Base-by-base conservation (phyloP, 2,329 filamentous ascomycete genomes). In the Pleomassaria siparia region DNA sequence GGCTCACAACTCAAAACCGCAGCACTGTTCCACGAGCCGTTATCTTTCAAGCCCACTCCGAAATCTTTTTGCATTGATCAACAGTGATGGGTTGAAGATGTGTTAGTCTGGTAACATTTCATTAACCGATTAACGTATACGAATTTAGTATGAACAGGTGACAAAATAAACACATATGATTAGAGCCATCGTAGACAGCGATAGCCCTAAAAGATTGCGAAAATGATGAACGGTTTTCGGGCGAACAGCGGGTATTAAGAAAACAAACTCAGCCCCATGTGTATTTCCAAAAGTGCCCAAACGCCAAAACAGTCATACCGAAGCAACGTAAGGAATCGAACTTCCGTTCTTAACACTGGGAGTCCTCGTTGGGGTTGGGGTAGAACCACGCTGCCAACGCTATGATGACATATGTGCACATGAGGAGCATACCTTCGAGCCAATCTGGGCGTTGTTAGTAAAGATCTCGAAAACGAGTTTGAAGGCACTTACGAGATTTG, bases 331-430 rank as follows among this genome's bases (percentile, higher is more conserved):
- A 13, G 12, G 16, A 6, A 18, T 37, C 11, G 8, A 13, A 10
- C 5, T 22, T 8, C 15, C 3, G 18, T 24, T 4, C 13, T 37
- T 24, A 37, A n/a, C 35, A 37, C 35, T 35, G 32, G 18, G 11
- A 4, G n/a, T 9, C 36, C 9, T 64, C 58, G 12, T 47, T 25
- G 10, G 57, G 46, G 9, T 70, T 61, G 12, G 70, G 70, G 47
- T 73, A 72, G 53, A 72, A 83, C 78, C 78, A 84, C 2, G 80
- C 79, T 30, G 80, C 79, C 37, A 84, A 67, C 15, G 82, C 79
- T 54, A 85, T 85, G 58, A 85, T 84, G 44, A 84, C 57, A 56
- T 85, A 85, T 46, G 81, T 75, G 40, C 76, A 76, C 72, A 82
- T 80, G 40, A 85, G 71, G 43, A 85, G 62, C 7, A 84, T 72